These are phyloP conservation scores for Exophiala sideris DNA, from an alignment of 2,329 filamentous ascomycete species.

Conservation along the genomic window DNA sequence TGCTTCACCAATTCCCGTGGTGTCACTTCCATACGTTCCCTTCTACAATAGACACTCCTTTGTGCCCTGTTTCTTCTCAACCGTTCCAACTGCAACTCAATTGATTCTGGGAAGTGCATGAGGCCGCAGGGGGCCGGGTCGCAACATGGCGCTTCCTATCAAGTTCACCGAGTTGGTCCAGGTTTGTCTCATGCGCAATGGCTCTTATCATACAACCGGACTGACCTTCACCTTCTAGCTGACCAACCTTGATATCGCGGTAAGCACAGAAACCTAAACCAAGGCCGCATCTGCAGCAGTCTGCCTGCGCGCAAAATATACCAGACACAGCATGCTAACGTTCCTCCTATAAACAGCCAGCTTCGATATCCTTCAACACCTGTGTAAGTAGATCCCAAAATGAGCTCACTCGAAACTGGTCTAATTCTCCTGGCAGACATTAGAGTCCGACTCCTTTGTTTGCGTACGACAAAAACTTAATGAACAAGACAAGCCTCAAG, in stretches of 20 bases:
- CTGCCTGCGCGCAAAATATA: slow-evolving; percentile 25
- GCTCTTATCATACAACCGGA: neutral
- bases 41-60: slow-evolving; percentile 20
- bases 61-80: slow-evolving; percentile 8
- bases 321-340: slow-evolving; percentile 19
- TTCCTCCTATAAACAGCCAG: slow-evolving; percentile 49
- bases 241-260: slow-evolving; percentile 52
- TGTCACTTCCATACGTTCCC: slow-evolving; percentile 8
- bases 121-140: slow-evolving; percentile 30
- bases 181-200: slow-evolving; percentile 45
- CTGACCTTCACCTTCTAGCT: slow-evolving; percentile 46
- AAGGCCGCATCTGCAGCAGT: slow-evolving; percentile 15
- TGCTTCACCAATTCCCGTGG: slow-evolving; percentile 13
- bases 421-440: slow-evolving; percentile 60
- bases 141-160: slow-evolving; percentile 69
- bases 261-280: slow-evolving; percentile 39
- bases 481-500: slow-evolving; percentile 79
- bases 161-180: slow-evolving; percentile 90
- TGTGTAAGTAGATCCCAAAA: slow-evolving; percentile 59
- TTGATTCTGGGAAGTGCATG: slow-evolving; percentile 22
- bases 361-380: slow-evolving; percentile 80
- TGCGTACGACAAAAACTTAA: slow-evolving; percentile 94
- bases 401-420: slow-evolving; percentile 21
- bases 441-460: slow-evolving; percentile 96
- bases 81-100: slow-evolving; percentile 7